Evolutionary conservation across 257 asterid species (phyloP), one percentile per base, ranked within the genome.

Genomic region (Voacanga thouarsii): DNA sequence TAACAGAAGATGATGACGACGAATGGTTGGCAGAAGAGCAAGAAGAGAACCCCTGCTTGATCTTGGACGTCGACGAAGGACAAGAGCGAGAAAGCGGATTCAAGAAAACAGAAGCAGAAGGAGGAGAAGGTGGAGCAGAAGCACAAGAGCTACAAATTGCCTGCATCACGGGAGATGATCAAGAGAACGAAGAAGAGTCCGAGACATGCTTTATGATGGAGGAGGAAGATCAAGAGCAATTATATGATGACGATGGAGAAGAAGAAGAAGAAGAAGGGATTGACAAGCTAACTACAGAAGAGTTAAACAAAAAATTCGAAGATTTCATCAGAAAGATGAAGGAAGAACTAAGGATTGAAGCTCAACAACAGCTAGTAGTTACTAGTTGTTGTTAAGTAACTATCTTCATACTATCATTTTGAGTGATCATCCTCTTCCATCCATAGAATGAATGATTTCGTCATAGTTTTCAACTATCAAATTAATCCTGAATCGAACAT

Each of bases 281-380:
- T 59, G 85, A 80, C 67, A 70, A 74, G 57, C 24, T 85, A 72
- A 85, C 85, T 24, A 68, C 73, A 16, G 89, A 80, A 57, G 89
- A 85, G 59, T 70, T 85, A 49, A 85, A 85, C 82, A 80, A 83
- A 74, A 85, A 83, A 50, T 85, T 83, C 19, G 89, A 85, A 3
- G 89, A 85, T 28, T 85, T 85, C 50, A 85, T 85, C n/a, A 78
- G 79, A 53, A 85, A 69, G 72, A 83, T 83, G 85, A 85, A 83
- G 83, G 85, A 83, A 72, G 85, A 80, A 23, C 69, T 85, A 19
- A 83, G 89, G 77, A 71, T 85, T 21, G 82, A 83, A 66, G 82
- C 85, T 75, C 83, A 75, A 21, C 84, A 85, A 24, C 83, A 78
- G 15, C 57, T 79, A 23, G 78, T 33, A 33, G 37, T 82, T 79